Base-by-base conservation (phyloP, 225 moss, liverwort and hornwort genomes). In the Pseudisothecium myosuroides region DNA sequence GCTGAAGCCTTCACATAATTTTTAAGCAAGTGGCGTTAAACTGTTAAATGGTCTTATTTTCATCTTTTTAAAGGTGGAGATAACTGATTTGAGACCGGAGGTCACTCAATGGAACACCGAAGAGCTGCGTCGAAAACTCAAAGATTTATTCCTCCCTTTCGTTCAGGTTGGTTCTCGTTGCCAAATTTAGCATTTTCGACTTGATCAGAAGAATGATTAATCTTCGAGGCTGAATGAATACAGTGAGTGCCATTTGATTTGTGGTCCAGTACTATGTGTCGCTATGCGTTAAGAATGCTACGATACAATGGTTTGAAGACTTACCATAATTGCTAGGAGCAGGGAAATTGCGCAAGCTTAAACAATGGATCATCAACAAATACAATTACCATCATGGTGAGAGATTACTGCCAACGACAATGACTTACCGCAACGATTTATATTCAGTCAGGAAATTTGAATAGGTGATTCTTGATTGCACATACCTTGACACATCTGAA, bases 121-220 rank as follows among this genome's bases (percentile, higher is more conserved):
- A 68, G 94, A 93, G 63, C 85, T 94, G 80, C 91, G 90, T 56
- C 90, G 69, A 72, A 93, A 89, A 85, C 93, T 94, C 58, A 91
- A 94, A 87, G 93, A 93, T 89, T 86, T 90, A 54, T 94, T 93
- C 83, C 91, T 91, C 63, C 90, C 94, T 76, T 85, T 90, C 63
- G 90, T 93, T 86, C 91, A 90, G 90, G 93, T 93, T 78, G 64
- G 80, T 84, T 78, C 66, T 83, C 37, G 36, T 20, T 80, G 39
- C 50, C 77, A 36, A 73, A 39, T 26, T 45, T 71, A 29, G 24
- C 23, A 59, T 41, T 31, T 64, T 18, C 37, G 49, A 50, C 36
- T 72, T 73, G 49, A 39, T 80, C 16, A 43, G 39, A 64, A 58
- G 49, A 81, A 84, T 7, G 84, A 75, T 60, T 13, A 64, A 65